Base-by-base conservation (phyloP, 495 filamentous ascomycete species). In the Penicillium cosmopolitanum region DNA sequence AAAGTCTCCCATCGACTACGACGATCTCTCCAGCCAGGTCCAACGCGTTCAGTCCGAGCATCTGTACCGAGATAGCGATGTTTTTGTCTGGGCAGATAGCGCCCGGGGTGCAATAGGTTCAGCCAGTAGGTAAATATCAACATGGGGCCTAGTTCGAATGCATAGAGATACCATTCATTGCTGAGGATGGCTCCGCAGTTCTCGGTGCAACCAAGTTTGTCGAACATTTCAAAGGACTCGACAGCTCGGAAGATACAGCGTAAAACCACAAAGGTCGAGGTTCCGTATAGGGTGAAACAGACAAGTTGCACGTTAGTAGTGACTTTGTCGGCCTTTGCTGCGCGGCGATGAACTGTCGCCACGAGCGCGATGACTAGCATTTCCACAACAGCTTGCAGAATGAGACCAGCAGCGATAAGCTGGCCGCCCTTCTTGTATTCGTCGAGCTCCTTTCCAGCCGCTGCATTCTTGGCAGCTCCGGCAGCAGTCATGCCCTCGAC, bases 111-210 rank as follows among this genome's bases (percentile, higher is more conserved):
- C 19, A 76, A 56, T 15, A 71, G 0, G 31, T 76, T 77, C 35
- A 77, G 52, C 73, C 75, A 77, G 50, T 61, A 71, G 9, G 75
- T 75, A 50, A 74, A 77, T 0, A 77, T 54, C 9, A 74, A 62
- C 73, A 77, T 77, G 0, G 70, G 73, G 3, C 65, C 73, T 9
- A 74, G 65, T 55, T 77, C 73, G 40, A 78, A 73, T 16, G 66
- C 71, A 55, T 74, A 78, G 2, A 78, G 53, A n/a, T 70, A 74
- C 72, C 75, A 78, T 42, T 78, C 75, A 12, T 74, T 58, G 25
- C 63, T 67, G 7, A 75, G 63, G 25, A 75, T 65, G 2, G 66
- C 40, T 13, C 67, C 58, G 53, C 73, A 75, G 43, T 66, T 64
- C 21, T 62, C 46, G 5, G 31, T 48, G 54, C 67, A 66, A 28